Conservation (phyloP, 2,329 filamentous ascomycete species). For the Talaromyces albobiverticillius region DNA sequence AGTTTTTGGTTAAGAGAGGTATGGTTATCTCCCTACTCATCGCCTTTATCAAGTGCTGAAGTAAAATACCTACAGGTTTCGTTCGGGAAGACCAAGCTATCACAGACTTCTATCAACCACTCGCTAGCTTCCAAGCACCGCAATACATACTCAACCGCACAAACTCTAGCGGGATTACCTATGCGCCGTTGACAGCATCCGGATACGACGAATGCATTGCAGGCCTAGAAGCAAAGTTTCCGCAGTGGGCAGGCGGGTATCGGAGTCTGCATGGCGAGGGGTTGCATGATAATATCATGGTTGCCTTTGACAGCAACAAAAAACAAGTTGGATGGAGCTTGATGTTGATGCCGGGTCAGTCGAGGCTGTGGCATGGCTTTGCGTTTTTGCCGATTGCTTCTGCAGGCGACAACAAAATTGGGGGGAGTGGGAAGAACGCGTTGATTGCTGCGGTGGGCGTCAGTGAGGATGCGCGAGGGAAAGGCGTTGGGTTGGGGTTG, state of each 20-base stretch:
- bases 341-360: slow-evolving; percentile 5
- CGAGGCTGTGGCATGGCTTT: slow-evolving; percentile 3
- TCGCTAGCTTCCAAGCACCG: slow-evolving; percentile 3
- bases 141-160: slow-evolving; percentile 8
- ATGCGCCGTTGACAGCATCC: slow-evolving; percentile 3
- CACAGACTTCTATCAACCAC: slow-evolving; percentile 9
- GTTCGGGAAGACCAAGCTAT: background rate
- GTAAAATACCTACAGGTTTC: no score
- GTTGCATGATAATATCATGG: slow-evolving; percentile 5
- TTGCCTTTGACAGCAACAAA: slow-evolving; percentile 2
- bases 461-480: slow-evolving; percentile 3
- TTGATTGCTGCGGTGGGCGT: slow-evolving; percentile 10
- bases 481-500: slow-evolving; percentile 7
- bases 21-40: no score
- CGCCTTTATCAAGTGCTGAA: no score
- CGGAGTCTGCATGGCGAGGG: background rate
- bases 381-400: slow-evolving; percentile 5
- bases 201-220: slow-evolving; percentile 3
- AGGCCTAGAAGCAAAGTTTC: slow-evolving; percentile 6
- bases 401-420: background rate
- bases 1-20: slow-evolving; percentile 7
- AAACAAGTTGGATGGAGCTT: slow-evolving; percentile 10
- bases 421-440: background rate
- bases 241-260: slow-evolving; percentile 4
- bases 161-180: background rate